Evolutionary conservation across 306 rosid genomes (phyloP), one percentile per base, ranked within the genome.

Genomic region (Acacia melanoxylon): DNA sequence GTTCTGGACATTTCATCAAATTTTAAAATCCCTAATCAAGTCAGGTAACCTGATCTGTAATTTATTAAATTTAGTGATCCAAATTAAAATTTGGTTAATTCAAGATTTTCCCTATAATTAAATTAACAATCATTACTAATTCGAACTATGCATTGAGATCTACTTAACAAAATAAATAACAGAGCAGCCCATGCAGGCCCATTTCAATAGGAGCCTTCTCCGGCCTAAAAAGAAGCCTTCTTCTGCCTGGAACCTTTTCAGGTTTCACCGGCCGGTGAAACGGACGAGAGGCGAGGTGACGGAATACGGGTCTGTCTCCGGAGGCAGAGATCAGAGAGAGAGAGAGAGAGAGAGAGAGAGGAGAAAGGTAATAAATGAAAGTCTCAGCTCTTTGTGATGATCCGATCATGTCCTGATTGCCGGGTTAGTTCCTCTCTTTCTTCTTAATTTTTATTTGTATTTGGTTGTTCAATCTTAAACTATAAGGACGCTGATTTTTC

Each of bases 351-450:
- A 4, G 5, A 3, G 44, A 16, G 72, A 35, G 71, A 17, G 46
- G 71, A 17, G 72, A 35, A 44, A 4, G 5, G 0, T 14, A 19
- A 40, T 56, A 19, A 17, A 17, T 33, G 83, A 69, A 33, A 27
- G 40, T 83, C 29, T 71, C 79, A 61, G 20, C 29, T 5, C 69
- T 37, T 56, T 68, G 25, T 74, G 84, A 37, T 74, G 69, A 49
- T 78, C 16, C 70, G 68, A 72, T 79, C 56, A 67, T 74, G 58
- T 67, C 67, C 66, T 78, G 41, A 29, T 41, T 72, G 41, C 76
- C 31, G 37, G 83, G 83, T 85, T 25, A 8, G 83, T 72, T 75
- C 56, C 63, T 78, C 25, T 61, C 15, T 13, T 54, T 22, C 8
- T 3, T 51, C 68, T 10, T 27, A 37, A 0, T 51, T 29, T 22